Base-by-base conservation (phyloP, 139 green algal genomes). In the Pedinophyceae sp. region DNA sequence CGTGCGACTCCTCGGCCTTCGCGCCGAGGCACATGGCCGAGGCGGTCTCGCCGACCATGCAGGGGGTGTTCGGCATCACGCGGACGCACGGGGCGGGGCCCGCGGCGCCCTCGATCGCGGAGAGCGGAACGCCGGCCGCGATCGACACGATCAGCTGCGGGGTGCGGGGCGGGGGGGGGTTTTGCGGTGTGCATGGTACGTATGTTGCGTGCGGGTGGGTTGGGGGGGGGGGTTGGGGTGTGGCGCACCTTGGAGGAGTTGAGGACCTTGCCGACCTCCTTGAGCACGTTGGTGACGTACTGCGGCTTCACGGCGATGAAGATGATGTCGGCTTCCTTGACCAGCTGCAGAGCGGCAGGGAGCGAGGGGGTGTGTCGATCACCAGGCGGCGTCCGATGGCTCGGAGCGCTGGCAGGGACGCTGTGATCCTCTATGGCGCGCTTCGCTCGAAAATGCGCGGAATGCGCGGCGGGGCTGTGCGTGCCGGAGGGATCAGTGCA, bases 21-120 rank as follows among this genome's bases (percentile, higher is more conserved):
- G 60, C 64, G 2, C 86, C 83, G 49, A 89, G 51, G 67, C 81
- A 89, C 77, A 95, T 92, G 30, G 85, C 88, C 7, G 76, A 76
- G 20, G 89, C 89, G 2, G 75, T 87, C 64, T 83, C 79, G 1
- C 80, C 82, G 27, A 97, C 89, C 25, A 97, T 70, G 70, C 89
- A 97, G 1, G 87, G 85, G 3, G 87, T 97, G 76, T 97, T 97
- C 34, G 89, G 89, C 89, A 97, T 97, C 6, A 97, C 89, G 16
- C 89, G 76, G n/a, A 95, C 10, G 34, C 34, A 43, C 34, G 34
- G 34, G 10, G 10, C 10, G 34, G 10, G 34, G 10, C 34, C 34
- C 34, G 34, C 34, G 10, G 34, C 34, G 34, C 34, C 34, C 57
- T 65, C 25, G 25, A 72, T 52, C 19, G 55, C 53, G 47, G 56